Base-by-base conservation (phyloP, 1,284 basidiomycete genomes). In the Sporisorium graminicola region DNA sequence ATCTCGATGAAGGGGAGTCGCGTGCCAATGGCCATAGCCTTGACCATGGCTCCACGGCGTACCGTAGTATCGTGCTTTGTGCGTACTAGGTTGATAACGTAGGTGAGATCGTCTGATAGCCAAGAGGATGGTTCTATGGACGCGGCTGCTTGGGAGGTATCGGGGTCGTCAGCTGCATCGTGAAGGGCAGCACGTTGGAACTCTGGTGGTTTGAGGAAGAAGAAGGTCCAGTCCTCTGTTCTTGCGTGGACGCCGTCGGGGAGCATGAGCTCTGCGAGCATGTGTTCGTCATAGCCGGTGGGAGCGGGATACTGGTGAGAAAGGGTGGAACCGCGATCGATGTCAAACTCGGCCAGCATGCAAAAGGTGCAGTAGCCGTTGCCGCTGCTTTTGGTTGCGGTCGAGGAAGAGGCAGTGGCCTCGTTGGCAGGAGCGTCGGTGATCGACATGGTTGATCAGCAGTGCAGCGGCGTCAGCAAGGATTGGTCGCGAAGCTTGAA, bases 241-340 rank as follows among this genome's bases (percentile, higher is more conserved):
- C 96, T 92, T 55, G 92, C 90, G 86, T 99, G 97, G 14, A 95
- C 95, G 14, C 97, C 97, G 86, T 99, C 96, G 1, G 96, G 96
- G 18, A 99, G 89, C 96, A 99, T 99, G 72, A 97, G 90, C 87
- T 98, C 96, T 1, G 96, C 97, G 4, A 99, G 89, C 26, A 94
- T 90, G 74, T 80, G 78, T n/a, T 82, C 78, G 46, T 84, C 81
- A 42, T 83, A 79, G 44, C 74, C 77, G 12, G 77, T 74, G 1
- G 73, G 75, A 13, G 49, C 66, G 12, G 83, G 83, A 46, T 81
- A 81, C 50, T 80, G 77, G 22, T 78, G 55, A 0, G 78, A 74
- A 6, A 85, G 65, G 18, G 81, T 83, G 26, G 81, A 75, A 18
- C 83, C 83, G 20, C 68, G 65, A 50, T 84, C 79, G 40, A 82